Evolutionary conservation across 2,329 filamentous ascomycete species (phyloP).

Genomic region (Exutisphaerella laricina): DNA sequence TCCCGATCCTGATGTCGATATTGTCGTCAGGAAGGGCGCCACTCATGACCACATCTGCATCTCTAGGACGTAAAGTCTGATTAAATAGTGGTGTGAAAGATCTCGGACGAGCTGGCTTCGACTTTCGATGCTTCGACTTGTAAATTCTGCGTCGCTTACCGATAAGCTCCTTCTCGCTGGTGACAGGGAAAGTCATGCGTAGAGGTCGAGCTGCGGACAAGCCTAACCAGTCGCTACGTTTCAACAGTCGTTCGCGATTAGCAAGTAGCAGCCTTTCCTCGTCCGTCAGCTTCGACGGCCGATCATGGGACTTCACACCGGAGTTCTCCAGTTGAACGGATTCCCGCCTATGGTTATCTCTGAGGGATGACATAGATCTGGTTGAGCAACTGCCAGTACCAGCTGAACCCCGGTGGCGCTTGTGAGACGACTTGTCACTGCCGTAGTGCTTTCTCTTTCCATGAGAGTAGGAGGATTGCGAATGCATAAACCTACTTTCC

Average conservation of each 20-base stretch:
- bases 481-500: background rate
- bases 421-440: background rate
- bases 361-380: too few species aligned
- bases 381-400: too few species aligned
- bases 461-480: background rate
- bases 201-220: conserved; percentile 25
- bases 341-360: too few species aligned
- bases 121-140: conserved; percentile 5
- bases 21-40: conserved; percentile 22
- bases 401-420: background rate
- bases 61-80: conserved; percentile 8
- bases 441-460: background rate
- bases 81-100: conserved; percentile 20
- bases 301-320: too few species aligned
- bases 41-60: conserved; percentile 21
- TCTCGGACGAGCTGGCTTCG: conserved; percentile 11
- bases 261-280: conserved; percentile 18
- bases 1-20: conserved; percentile 30
- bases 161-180: conserved; percentile 22
- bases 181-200: conserved; percentile 21
- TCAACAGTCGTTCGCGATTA: conserved; percentile 23
- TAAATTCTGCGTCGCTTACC: conserved; percentile 29
- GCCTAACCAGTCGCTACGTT: conserved; percentile 30
- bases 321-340: too few species aligned
- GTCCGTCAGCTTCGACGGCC: conserved; percentile 4